Percentiles rank a stretch among this genome's conserved stretches.
Conservation (phyloP, 179 eudicot genomes). For the Patellifolia procumbens region DNA sequence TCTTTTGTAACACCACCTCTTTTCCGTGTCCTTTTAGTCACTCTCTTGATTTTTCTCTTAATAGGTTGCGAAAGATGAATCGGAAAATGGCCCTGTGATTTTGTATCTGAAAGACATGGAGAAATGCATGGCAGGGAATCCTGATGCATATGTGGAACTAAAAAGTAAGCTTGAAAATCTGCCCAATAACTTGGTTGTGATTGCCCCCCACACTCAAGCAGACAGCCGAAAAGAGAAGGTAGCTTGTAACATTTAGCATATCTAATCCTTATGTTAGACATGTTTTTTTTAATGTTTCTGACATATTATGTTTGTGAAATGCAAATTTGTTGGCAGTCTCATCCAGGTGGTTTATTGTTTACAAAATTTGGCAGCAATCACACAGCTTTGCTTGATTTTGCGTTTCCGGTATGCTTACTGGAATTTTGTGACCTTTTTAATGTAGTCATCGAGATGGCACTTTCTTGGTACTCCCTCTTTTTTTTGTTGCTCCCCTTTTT, state of each 20-base stretch:
- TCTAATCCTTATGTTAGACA: not conserved
- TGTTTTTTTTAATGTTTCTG: not conserved
- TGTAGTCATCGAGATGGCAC: not conserved
- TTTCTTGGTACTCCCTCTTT: not conserved
- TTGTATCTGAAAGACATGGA: constrained; percentile 83
- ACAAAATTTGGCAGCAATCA: constrained; percentile 89
- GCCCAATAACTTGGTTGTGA: constrained; percentile 73
- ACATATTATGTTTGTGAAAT: not conserved
- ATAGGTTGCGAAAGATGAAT: constrained; percentile 73
- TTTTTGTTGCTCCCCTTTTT: not conserved
- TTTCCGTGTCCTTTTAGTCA: not conserved
- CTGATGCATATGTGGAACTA: constrained; percentile 63
- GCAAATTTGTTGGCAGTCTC: constrained; percentile 48
- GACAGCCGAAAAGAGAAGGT: constrained; percentile 94
- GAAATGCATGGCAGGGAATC: constrained; percentile 70
- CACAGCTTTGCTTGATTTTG: constrained; percentile 83
- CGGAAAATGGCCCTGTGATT: constrained; percentile 61
- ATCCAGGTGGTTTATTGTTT: constrained; percentile 80
- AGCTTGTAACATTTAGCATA: constrained; percentile 21
- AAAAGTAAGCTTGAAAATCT: constrained; percentile 68
- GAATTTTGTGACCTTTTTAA: not conserved
- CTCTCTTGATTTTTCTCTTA: constrained; percentile 8
- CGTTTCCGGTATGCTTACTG: constrained; percentile 63
- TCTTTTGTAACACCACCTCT: not conserved
- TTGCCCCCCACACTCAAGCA: constrained; percentile 81